phyloP scores from a whole-genome alignment of 208 protist species.

The Wallacemonas sp. region DNA sequence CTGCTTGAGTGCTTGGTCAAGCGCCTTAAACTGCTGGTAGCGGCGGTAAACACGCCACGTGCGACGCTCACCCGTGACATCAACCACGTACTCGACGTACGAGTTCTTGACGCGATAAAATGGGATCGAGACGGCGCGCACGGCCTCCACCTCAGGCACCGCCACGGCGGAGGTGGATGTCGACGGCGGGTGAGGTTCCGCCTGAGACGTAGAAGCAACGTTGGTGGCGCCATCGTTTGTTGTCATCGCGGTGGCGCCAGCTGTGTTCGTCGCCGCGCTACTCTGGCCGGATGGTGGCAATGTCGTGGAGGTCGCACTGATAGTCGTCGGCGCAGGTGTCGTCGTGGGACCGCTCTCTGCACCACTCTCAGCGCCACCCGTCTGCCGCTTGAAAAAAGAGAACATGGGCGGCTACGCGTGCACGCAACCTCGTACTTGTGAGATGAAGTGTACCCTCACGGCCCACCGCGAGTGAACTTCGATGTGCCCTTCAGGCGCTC shows the following conservation, averaged over 20 bases:
- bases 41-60: constrained; percentile 74
- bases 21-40: constrained; percentile 81
- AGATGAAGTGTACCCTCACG: too few relatives aligned
- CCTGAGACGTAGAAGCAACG: too few relatives aligned
- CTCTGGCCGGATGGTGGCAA: too few relatives aligned
- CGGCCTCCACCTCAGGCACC: constrained; percentile 7
- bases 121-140: constrained; percentile 50
- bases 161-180: background rate
- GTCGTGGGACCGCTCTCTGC: background rate
- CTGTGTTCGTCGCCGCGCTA: too few relatives aligned
- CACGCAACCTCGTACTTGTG: too few relatives aligned
- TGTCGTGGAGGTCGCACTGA: too few relatives aligned
- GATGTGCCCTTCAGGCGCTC: too few relatives aligned
- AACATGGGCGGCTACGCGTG: constrained; percentile 1
- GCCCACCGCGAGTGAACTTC: too few relatives aligned
- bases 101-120: constrained; percentile 62
- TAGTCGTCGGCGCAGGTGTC: too few relatives aligned
- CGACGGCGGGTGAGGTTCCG: background rate
- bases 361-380: too few relatives aligned
- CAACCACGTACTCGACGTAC: constrained; percentile 78
- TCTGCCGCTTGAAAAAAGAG: constrained; percentile 15
- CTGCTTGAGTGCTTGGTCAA: constrained; percentile 65
- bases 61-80: constrained; percentile 38
- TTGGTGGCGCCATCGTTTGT: too few relatives aligned
- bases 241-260: too few relatives aligned